Conservation (phyloP, 2,329 filamentous ascomycete species). For the Phyllosticta citrichinensis region DNA sequence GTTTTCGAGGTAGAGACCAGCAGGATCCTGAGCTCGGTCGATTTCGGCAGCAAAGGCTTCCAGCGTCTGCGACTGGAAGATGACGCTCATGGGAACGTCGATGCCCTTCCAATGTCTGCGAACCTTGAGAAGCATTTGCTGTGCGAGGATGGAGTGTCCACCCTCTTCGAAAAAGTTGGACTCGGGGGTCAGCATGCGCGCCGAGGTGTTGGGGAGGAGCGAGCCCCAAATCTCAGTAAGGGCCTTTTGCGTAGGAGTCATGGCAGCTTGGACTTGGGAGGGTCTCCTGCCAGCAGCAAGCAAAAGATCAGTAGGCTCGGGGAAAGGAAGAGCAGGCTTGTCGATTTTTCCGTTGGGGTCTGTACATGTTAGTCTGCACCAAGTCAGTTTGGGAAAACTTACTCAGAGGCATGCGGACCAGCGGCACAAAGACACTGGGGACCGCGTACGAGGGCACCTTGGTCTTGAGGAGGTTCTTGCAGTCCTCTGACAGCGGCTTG, state of each 20-base stretch:
- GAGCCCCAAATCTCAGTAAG: slow-evolving; percentile 65
- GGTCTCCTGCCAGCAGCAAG: slow-evolving; percentile 42
- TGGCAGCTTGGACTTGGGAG: slow-evolving; percentile 35
- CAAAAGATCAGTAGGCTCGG: slow-evolving; percentile 57
- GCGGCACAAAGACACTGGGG: slow-evolving; percentile 62
- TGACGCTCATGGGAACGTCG: slow-evolving; percentile 58
- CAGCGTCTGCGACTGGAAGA: slow-evolving; percentile 59
- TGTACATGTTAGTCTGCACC: background rate
- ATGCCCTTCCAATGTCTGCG: slow-evolving; percentile 50
- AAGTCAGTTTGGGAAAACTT: slow-evolving; percentile 17
- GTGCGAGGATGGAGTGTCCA: slow-evolving; percentile 71
- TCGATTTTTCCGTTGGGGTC: slow-evolving; percentile 74
- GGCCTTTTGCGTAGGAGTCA: slow-evolving; percentile 50
- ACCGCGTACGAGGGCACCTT: slow-evolving; percentile 67
- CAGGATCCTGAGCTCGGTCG: slow-evolving; percentile 40
- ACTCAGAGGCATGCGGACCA: slow-evolving; percentile 62
- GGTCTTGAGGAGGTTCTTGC: slow-evolving; percentile 58
- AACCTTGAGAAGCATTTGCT: slow-evolving; percentile 67
- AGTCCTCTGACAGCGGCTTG: slow-evolving; percentile 48
- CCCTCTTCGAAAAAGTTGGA: slow-evolving; percentile 69
- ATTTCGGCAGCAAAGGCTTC: slow-evolving; percentile 45
- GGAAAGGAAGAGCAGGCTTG: slow-evolving; percentile 70
- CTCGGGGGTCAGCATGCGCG: slow-evolving; percentile 54
- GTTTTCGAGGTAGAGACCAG: slow-evolving; percentile 36
- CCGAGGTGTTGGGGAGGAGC: slow-evolving; percentile 57